These are phyloP conservation scores for Debaryomyces sp. DNA, from an alignment of 1,139 yeast genomes.

Conservation along the genomic window DNA sequence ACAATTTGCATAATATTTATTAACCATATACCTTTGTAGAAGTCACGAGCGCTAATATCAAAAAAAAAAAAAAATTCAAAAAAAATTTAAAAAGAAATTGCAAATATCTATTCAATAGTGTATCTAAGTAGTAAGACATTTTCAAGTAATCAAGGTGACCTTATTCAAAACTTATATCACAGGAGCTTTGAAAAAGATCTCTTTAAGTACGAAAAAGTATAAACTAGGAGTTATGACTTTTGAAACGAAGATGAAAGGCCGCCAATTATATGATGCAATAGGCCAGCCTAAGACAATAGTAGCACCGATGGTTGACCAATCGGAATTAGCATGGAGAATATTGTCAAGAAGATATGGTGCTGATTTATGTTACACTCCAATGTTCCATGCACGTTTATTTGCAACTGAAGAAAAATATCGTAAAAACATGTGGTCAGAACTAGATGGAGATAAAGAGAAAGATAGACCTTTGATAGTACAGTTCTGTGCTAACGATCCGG, in stretches of 20 bases:
- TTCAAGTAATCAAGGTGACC: slow-evolving; percentile 1
- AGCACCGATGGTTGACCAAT: slow-evolving; percentile 99
- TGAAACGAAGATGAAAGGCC: slow-evolving; percentile 46
- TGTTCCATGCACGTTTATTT: slow-evolving; percentile 92
- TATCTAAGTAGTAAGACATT: background rate
- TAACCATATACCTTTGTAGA: background rate
- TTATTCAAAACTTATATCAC: background rate
- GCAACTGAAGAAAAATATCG: slow-evolving; percentile 85
- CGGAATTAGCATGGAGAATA: slow-evolving; percentile 94
- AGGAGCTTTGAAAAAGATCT: background rate
- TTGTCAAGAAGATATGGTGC: slow-evolving; percentile 90
- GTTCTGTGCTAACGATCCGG: slow-evolving; percentile 96
- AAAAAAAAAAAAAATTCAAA: background rate
- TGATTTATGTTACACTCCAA: slow-evolving; percentile 91
- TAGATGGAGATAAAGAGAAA: slow-evolving; percentile 66
- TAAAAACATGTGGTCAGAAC: slow-evolving; percentile 68
- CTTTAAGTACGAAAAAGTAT: background rate
- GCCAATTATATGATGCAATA: slow-evolving; percentile 69
- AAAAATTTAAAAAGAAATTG: slow-evolving; percentile 3
- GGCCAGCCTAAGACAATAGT: slow-evolving; percentile 83
- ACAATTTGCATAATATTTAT: slow-evolving; percentile 2
- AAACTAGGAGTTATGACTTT: background rate
- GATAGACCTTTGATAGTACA: slow-evolving; percentile 92
- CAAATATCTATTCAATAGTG: background rate
- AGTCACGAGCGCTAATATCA: background rate